Conservation (phyloP, 2,329 filamentous ascomycete genomes). For the Neocucurbitaria cava region DNA sequence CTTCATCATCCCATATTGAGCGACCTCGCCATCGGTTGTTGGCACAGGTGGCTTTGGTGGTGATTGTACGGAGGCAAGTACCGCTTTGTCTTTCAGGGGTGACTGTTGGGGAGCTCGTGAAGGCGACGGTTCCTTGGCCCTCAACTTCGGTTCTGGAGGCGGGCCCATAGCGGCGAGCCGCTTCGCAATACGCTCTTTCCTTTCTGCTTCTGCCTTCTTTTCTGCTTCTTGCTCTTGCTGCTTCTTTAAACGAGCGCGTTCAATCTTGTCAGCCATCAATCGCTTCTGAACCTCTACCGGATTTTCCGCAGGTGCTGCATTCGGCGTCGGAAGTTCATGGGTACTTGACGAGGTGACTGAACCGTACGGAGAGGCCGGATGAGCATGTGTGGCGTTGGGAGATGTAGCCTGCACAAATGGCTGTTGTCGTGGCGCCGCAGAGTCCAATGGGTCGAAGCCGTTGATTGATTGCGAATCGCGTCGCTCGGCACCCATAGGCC, state of each 20-base stretch:
- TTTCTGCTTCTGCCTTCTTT: constrained; percentile 74
- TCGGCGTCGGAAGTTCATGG: constrained; percentile 34
- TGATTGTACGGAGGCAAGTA: constrained; percentile 45
- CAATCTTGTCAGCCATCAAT: constrained; percentile 74
- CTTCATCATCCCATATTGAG: constrained; percentile 69
- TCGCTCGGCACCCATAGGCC: constrained; percentile 36
- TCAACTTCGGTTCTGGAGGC: constrained; percentile 46
- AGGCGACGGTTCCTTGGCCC: constrained; percentile 48
- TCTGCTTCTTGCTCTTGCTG: constrained; percentile 64
- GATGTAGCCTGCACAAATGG: constrained; percentile 36
- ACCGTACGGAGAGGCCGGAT: constrained; percentile 46
- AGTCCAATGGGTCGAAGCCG: constrained; percentile 29
- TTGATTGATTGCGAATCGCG: constrained; percentile 41
- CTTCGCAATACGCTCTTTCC: constrained; percentile 72
- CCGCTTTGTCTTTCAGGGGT: constrained; percentile 55
- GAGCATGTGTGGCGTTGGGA: constrained; percentile 39
- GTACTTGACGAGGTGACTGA: constrained; percentile 35
- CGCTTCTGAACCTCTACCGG: constrained; percentile 69
- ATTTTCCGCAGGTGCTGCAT: constrained; percentile 61
- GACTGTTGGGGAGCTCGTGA: constrained; percentile 42
- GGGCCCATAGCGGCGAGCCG: constrained; percentile 76
- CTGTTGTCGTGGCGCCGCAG: constrained; percentile 30
- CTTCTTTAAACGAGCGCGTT: constrained; percentile 72
- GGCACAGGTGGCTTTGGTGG: constrained; percentile 66
- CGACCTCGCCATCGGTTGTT: constrained; percentile 63